Percentiles rank a stretch among this genome's conserved stretches.
phyloP scores from a whole-genome alignment of 1,139 yeast species.

The Candida smagusa region DNA sequence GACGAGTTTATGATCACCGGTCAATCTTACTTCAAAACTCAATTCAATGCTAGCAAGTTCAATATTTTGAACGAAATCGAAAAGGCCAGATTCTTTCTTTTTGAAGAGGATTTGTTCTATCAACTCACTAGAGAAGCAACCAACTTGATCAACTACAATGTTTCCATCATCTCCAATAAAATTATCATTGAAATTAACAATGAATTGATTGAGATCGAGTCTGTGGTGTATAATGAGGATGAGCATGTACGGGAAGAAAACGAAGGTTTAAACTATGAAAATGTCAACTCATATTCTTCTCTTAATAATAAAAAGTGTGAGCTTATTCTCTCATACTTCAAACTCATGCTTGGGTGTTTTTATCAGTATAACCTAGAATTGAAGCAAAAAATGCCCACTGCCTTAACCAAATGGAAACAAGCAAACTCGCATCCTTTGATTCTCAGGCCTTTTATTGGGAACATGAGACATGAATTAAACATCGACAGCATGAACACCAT shows the following conservation, averaged over 20 bases:
- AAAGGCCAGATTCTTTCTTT: constrained; percentile 65
- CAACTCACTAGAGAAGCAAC: constrained; percentile 77
- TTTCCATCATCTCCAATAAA: constrained; percentile 61
- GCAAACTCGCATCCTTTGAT: constrained; percentile 48
- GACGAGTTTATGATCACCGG: constrained; percentile 51
- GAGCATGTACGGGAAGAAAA: constrained; percentile 34
- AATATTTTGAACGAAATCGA: constrained; percentile 50
- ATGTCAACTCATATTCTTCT: constrained; percentile 28
- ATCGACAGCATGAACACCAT: constrained; percentile 42
- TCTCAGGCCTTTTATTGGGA: constrained; percentile 66
- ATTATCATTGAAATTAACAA: constrained; percentile 63
- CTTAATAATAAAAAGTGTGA: constrained; percentile 47
- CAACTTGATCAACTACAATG: constrained; percentile 66
- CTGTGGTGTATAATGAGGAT: constrained; percentile 52
- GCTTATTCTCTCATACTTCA: constrained; percentile 48
- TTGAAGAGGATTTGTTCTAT: constrained; percentile 80
- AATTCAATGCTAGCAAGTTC: constrained; percentile 22
- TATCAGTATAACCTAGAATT: constrained; percentile 50
- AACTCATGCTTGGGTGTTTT: constrained; percentile 59
- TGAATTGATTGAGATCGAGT: constrained; percentile 69
- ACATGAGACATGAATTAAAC: constrained; percentile 59
- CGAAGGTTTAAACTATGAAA: constrained; percentile 37
- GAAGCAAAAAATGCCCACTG: constrained; percentile 46
- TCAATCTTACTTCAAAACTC: constrained; percentile 34
- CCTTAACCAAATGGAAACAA: constrained; percentile 52